Evolutionary conservation across 352 stramenopile species (phyloP).

Genomic region (Globisporangium iwayamae): DNA sequence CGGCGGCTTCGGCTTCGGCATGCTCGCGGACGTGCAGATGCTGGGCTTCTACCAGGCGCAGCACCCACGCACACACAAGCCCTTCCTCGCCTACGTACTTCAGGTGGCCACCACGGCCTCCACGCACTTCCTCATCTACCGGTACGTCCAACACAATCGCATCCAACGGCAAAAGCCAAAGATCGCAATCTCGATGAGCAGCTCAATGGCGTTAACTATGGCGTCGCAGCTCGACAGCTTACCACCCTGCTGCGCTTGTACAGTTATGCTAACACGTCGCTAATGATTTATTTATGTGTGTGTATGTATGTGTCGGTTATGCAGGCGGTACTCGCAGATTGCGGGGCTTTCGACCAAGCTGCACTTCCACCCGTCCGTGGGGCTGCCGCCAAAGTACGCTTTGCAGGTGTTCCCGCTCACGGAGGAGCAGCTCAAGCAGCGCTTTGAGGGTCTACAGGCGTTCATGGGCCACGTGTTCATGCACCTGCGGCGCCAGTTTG

Average conservation of each 20-base stretch:
- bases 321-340: conserved; percentile 74
- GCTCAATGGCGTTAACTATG: neutral
- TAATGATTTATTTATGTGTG: neutral
- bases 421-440: conserved; percentile 53
- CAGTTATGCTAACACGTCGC: neutral
- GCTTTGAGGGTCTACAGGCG: conserved; percentile 57
- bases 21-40: conserved; percentile 70
- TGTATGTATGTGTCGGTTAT: neutral
- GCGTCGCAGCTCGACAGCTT: neutral
- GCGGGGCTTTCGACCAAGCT: conserved; percentile 52
- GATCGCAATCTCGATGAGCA: neutral
- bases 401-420: conserved; percentile 75
- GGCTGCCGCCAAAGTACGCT: conserved; percentile 76
- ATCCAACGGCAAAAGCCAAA: neutral
- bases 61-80: conserved; percentile 36
- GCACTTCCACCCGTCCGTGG: conserved; percentile 65
- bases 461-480: conserved; percentile 54
- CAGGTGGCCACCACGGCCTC: conserved; percentile 43
- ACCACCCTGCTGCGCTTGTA: neutral
- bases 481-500: conserved; percentile 40
- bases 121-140: conserved; percentile 65
- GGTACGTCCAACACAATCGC: conserved; percentile 16
- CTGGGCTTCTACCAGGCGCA: conserved; percentile 78
- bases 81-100: conserved; percentile 74
- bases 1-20: conserved; percentile 57